phyloP scores from a whole-genome alignment of 495 filamentous ascomycete genomes.

The Parmelia sp. region DNA sequence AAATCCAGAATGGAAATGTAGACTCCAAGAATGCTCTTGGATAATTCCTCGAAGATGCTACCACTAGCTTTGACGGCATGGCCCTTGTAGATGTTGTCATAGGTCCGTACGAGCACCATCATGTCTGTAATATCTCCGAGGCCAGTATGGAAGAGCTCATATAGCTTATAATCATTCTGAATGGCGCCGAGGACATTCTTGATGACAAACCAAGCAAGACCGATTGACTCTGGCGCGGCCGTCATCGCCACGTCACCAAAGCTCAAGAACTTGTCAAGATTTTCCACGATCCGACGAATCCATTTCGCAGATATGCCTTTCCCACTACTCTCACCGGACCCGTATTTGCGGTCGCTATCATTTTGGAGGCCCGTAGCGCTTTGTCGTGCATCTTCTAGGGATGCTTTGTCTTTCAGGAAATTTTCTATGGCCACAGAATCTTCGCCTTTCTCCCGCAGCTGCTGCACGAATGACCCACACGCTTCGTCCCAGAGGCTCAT shows the following conservation, averaged over 20 bases:
- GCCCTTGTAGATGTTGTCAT: too few relatives aligned
- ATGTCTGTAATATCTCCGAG: conserved; percentile 11
- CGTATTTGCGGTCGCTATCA: conserved; percentile 7
- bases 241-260: conserved; percentile 20
- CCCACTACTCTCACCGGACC: too few relatives aligned
- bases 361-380: conserved; percentile 4
- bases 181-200: conserved; percentile 16
- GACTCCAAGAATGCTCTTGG: too few relatives aligned
- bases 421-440: conserved; percentile 13
- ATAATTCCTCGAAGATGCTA: too few relatives aligned
- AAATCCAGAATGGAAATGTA: conserved; percentile 2
- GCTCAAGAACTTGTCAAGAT: conserved; percentile 16
- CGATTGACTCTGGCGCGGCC: conserved; percentile 20
- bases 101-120: too few relatives aligned
- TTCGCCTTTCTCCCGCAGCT: conserved; percentile 7
- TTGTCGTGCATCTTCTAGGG: conserved; percentile 16
- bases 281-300: conserved; percentile 19
- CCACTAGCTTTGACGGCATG: too few relatives aligned
- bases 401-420: conserved; percentile 18
- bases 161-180: conserved; percentile 23
- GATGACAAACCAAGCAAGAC: conserved; percentile 20
- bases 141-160: conserved; percentile 15
- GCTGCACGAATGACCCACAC: conserved; percentile 10
- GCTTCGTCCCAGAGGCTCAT: too few relatives aligned
- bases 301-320: too few relatives aligned